Conservation (phyloP, 2,329 filamentous ascomycete species). For the Fusarium phyllophilum region DNA sequence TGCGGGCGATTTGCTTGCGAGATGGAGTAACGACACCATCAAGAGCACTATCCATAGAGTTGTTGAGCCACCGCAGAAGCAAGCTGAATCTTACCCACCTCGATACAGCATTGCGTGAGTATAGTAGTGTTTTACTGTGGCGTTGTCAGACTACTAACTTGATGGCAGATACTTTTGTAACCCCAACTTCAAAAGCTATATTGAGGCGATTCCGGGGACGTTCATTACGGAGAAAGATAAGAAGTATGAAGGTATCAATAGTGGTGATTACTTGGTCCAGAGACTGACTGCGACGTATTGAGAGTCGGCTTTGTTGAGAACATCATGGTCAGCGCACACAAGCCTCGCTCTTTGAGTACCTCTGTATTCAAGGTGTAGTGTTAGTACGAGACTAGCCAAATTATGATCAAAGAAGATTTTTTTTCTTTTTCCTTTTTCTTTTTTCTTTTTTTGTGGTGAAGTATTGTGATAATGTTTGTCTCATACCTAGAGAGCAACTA, state of each 20-base stretch:
- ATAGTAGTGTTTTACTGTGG: not conserved
- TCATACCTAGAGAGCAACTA: not conserved
- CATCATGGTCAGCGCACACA: not conserved
- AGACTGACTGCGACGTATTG: slow-evolving; percentile 80
- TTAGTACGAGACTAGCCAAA: not conserved
- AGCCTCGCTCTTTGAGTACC: not conserved
- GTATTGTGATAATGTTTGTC: not conserved
- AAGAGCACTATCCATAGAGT: slow-evolving; percentile 91
- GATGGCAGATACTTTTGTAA: slow-evolving; percentile 81
- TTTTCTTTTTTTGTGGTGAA: not conserved
- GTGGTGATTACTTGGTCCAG: slow-evolving; percentile 82
- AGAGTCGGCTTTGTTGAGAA: not conserved
- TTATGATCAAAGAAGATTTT: not conserved
- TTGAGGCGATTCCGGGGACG: slow-evolving; percentile 85
- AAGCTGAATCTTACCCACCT: slow-evolving; percentile 71
- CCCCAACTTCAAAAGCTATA: slow-evolving; percentile 78
- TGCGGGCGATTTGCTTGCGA: slow-evolving; percentile 83
- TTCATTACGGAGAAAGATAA: slow-evolving; percentile 71
- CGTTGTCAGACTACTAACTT: slow-evolving; percentile 12
- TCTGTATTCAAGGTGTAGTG: not conserved
- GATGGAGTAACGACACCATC: slow-evolving; percentile 93
- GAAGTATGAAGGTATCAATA: slow-evolving; percentile 82
- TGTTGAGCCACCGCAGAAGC: slow-evolving; percentile 78
- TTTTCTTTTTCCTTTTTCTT: too few species aligned
- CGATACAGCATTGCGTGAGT: slow-evolving; percentile 85